Base-by-base conservation (phyloP, 345 rosid genomes). In the Corchorus capsularis region DNA sequence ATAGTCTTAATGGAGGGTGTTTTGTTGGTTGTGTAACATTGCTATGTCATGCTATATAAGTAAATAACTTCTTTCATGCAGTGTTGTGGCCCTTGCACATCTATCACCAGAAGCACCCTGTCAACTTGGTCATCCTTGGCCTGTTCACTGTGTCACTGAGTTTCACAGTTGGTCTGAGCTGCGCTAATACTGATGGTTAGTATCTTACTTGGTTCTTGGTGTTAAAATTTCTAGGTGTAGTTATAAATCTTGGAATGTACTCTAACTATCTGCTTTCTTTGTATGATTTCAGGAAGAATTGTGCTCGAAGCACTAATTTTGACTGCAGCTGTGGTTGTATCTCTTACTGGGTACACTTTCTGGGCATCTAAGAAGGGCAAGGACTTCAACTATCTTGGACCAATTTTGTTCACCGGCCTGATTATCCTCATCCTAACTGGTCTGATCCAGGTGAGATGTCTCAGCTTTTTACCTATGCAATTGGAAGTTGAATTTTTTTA, bases 291-390 rank as follows among this genome's bases (percentile, higher is more conserved):
- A 95, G 99, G 99, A 82, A 87, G 84, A 85, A 91, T 95, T 56
- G 99, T 95, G 80, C 99, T 95, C 17, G 87, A 95, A 83, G 99
- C 99, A 27, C 84, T 95, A 70, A 86, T 95, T 80, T 83, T 95
- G 78, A 95, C 99, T 34, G 82, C 94, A 2, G 93, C 91, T 6
- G 97, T 95, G 82, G 99, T 93, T 13, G 84, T 70, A 34, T 87
- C 97, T 69, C 83, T 93, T 63, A 93, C 99, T 49, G 99, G 84
- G 6, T 95, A 95, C 85, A 92, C 99, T 73, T 95, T 95, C 92
- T 95, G 97, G 98, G 99, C 99, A 19, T 78, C 99, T 16, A 95
- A 89, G 96, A 95, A 86, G 79, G 99, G 99, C 81, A 86, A 90
- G 82, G 99, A 95, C 77, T 95, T 95, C 81, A 91, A 96, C 82